These are phyloP conservation scores for Penicillium rolfsii DNA, from an alignment of 2,329 filamentous ascomycete genomes.

Conservation along the genomic window DNA sequence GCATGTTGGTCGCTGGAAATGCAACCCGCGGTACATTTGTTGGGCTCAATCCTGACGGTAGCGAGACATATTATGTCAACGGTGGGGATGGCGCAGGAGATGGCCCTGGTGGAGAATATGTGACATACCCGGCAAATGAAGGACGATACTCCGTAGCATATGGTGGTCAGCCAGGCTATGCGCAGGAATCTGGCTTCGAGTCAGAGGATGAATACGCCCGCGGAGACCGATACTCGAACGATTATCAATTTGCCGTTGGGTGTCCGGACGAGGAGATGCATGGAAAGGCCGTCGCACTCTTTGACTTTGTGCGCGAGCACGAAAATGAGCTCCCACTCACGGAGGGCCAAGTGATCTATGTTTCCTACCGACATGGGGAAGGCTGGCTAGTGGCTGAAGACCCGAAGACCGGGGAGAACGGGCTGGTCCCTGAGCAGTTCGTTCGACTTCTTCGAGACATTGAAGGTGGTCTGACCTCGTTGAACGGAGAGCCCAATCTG, in stretches of 20 bases:
- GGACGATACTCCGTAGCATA: slow-evolving; percentile 58
- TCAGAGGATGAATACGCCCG: slow-evolving; percentile 59
- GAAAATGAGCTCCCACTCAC: slow-evolving; percentile 92
- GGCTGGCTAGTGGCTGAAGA: slow-evolving; percentile 98
- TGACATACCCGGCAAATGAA: slow-evolving; percentile 74
- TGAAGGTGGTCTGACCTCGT: slow-evolving; percentile 79
- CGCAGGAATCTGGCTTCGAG: slow-evolving; percentile 38
- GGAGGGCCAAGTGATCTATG: slow-evolving; percentile 94
- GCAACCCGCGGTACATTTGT: slow-evolving; percentile 69
- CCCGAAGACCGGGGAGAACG: slow-evolving; percentile 89
- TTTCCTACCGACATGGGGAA: slow-evolving; percentile 93
- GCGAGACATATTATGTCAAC: slow-evolving; percentile 74
- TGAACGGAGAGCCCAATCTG: slow-evolving; percentile 58
- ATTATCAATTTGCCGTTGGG: slow-evolving; percentile 93
- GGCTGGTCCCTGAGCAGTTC: slow-evolving; percentile 94
- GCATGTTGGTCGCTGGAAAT: slow-evolving; percentile 12
- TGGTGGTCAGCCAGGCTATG: slow-evolving; percentile 45
- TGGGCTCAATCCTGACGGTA: slow-evolving; percentile 69
- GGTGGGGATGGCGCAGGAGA: slow-evolving; percentile 64
- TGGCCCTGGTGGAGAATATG: slow-evolving; percentile 76
- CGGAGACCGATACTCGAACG: slow-evolving; percentile 75
- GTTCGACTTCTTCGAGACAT: slow-evolving; percentile 91
- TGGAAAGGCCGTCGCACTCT: slow-evolving; percentile 91
- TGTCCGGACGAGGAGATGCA: slow-evolving; percentile 98
- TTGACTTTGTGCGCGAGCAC: slow-evolving; percentile 93